Evolutionary conservation across 2,329 filamentous ascomycete genomes (phyloP), one percentile per base, ranked within the genome.

Genomic region (Pseudopyrenochaeta lycopersici): DNA sequence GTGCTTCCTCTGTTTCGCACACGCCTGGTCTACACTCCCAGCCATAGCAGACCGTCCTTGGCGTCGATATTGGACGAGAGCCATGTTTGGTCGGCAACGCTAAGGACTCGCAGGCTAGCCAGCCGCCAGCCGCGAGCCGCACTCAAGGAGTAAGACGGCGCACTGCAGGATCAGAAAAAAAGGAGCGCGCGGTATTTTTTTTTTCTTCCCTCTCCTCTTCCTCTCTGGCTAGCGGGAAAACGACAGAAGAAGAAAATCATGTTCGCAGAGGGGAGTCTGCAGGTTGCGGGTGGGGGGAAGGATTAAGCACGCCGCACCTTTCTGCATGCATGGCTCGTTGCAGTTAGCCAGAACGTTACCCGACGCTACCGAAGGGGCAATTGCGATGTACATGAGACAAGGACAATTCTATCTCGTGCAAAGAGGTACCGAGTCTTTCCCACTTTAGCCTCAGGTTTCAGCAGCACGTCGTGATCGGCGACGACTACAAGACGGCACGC

Each of bases 111-210:
- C 23, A 27, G 56, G 41, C 48, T 33, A 51, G 56, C 53, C 52
- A 52, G 52, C 64, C 64, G 64, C 45, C 31, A 59, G 56, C 64
- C 63, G 64, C 63, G 48, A 60, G 54, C 59, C 63, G 59, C 62
- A 40, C 52, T 18, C n/a, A 18, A n/a, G 7, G 11, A 39, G 20
- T 18, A 18, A 38, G 17, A 38, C 9, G 36, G 4, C 9, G 23
- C 23, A 27, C 23, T 5, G 23, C 23, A 27, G 23, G 23, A 27
- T 47, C 41, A 58, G 52, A 52, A 39, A 57, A 56, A 55, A 52
- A 55, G 57, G 50, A 58, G 54, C 49, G 48, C 43, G 40, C 40
- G 30, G 51, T 38, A 40, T 30, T 43, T 33, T 43, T n/a, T n/a
- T n/a, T n/a, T n/a, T n/a, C n/a, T n/a, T n/a, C n/a, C n/a, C n/a